These are phyloP conservation scores for Penicillium ucsense DNA, from an alignment of 495 filamentous ascomycete genomes.

Conservation along the genomic window DNA sequence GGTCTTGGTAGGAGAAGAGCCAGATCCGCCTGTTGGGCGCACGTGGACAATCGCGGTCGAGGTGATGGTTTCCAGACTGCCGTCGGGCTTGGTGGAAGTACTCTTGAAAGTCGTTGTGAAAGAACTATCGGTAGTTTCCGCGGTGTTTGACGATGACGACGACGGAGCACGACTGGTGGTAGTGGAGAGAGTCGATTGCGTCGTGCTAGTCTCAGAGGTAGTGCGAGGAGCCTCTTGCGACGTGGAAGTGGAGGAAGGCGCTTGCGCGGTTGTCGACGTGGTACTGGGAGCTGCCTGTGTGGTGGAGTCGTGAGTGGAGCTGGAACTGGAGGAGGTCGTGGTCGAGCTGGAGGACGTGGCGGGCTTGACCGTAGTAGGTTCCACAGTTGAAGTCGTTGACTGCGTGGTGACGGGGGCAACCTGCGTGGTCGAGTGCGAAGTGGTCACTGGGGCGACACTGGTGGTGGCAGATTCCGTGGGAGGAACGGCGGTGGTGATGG, in stretches of 20 bases:
- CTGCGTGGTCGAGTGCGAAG: constrained; percentile 1
- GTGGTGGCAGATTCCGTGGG: constrained; percentile 7
- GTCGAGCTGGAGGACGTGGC: constrained; percentile 1
- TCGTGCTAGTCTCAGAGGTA: constrained; percentile 25
- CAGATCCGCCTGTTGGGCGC: constrained; percentile 15
- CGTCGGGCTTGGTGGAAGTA: constrained; percentile 66
- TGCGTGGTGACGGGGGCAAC: background rate
- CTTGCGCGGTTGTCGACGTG: constrained; percentile 1
- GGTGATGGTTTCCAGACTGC: constrained; percentile 39
- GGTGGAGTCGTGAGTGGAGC: constrained; percentile 17
- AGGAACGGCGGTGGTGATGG: constrained; percentile 5
- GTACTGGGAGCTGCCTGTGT: constrained; percentile 21
- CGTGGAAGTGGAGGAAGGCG: constrained; percentile 11
- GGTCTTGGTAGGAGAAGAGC: constrained; percentile 11
- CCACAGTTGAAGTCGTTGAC: constrained; percentile 1
- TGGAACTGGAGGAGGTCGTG: constrained; percentile 30
- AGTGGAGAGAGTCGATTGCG: constrained; percentile 33
- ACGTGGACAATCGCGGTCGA: constrained; percentile 35
- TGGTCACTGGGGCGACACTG: background rate
- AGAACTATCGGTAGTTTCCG: constrained; percentile 26
- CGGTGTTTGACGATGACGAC: constrained; percentile 19
- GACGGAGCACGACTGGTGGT: constrained; percentile 28
- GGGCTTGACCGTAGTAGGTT: constrained; percentile 4
- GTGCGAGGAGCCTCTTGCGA: constrained; percentile 14
- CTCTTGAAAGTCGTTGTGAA: constrained; percentile 27